phyloP scores from a whole-genome alignment of 2,329 filamentous ascomycete genomes.

The Boeremia lycopersici region DNA sequence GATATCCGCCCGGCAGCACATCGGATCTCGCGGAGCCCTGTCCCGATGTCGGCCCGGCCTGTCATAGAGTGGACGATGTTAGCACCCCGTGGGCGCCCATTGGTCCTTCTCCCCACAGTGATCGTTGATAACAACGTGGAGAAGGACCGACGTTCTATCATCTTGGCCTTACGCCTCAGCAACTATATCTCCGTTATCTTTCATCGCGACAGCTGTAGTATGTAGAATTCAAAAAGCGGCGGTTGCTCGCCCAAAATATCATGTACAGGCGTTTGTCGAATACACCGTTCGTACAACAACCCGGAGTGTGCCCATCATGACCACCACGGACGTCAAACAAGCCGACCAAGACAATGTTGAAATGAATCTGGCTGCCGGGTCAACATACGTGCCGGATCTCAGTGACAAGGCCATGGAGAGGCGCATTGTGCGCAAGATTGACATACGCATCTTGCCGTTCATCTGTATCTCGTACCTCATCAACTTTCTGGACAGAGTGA shows the following conservation, averaged over 20 bases:
- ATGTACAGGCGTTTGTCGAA: background rate
- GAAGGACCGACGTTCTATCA: slow-evolving; percentile 5
- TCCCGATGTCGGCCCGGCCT: slow-evolving; percentile 12
- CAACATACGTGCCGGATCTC: slow-evolving; percentile 22
- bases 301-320: slow-evolving; percentile 3
- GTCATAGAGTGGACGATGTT: background rate
- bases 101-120: background rate
- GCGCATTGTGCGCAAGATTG: slow-evolving; percentile 29
- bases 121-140: background rate
- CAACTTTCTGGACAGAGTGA: slow-evolving; percentile 26
- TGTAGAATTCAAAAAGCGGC: slow-evolving; percentile 3
- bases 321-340: slow-evolving; percentile 6
- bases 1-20: background rate
- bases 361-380: slow-evolving; percentile 13
- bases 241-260: background rate
- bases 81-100: slow-evolving; percentile 8
- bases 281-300: background rate
- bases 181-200: slow-evolving; percentile 20
- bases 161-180: background rate
- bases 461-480: slow-evolving; percentile 31
- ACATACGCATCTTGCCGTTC: slow-evolving; percentile 26
- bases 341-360: slow-evolving; percentile 16
- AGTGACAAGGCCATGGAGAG: slow-evolving; percentile 29
- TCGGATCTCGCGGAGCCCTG: slow-evolving; percentile 2
- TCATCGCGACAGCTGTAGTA: background rate